These are phyloP conservation scores for Rhodotorula kratochvilovae DNA, from an alignment of 768 basidiomycete genomes.

Conservation along the genomic window DNA sequence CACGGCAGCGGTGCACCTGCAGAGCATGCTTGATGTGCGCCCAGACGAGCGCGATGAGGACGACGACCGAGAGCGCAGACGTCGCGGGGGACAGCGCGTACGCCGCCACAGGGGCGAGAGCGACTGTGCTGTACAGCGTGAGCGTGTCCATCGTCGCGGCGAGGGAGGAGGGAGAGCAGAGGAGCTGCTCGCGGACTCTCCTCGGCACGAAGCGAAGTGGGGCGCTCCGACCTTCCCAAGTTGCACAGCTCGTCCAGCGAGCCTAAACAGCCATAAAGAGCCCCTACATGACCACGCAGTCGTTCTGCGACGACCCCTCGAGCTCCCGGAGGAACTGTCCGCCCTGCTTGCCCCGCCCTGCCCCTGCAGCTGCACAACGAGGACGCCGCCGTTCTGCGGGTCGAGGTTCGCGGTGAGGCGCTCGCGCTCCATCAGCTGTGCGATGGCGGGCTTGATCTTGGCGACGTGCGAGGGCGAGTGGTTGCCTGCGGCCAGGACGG, in stretches of 20 bases:
- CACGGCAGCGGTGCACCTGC: background rate
- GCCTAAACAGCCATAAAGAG: background rate
- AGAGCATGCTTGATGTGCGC: background rate
- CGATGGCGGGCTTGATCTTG: slow-evolving; percentile 88
- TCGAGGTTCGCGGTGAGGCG: slow-evolving; percentile 68
- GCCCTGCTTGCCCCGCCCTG: slow-evolving; percentile 31
- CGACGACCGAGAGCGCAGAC: background rate
- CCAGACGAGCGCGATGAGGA: background rate
- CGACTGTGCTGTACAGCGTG: background rate
- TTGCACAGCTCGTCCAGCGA: background rate
- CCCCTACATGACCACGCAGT: slow-evolving; percentile 35
- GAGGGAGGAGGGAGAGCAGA: background rate
- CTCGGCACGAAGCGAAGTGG: too few species aligned
- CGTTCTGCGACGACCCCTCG: slow-evolving; percentile 12
- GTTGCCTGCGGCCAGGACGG: slow-evolving; percentile 57
- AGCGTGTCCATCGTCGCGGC: background rate
- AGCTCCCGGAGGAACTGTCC: slow-evolving; percentile 30
- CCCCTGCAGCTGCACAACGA: slow-evolving; percentile 67
- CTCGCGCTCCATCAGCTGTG: slow-evolving; percentile 72
- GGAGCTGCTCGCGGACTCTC: too few species aligned
- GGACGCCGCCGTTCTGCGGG: slow-evolving; percentile 73
- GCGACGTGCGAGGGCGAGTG: slow-evolving; percentile 72
- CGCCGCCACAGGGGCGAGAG: background rate
- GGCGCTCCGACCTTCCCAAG: too few species aligned
- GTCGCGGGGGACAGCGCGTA: slow-evolving; percentile 1